These are phyloP conservation scores for Penicillium brevicompactum DNA, from an alignment of 2,329 filamentous ascomycete genomes.

Conservation along the genomic window DNA sequence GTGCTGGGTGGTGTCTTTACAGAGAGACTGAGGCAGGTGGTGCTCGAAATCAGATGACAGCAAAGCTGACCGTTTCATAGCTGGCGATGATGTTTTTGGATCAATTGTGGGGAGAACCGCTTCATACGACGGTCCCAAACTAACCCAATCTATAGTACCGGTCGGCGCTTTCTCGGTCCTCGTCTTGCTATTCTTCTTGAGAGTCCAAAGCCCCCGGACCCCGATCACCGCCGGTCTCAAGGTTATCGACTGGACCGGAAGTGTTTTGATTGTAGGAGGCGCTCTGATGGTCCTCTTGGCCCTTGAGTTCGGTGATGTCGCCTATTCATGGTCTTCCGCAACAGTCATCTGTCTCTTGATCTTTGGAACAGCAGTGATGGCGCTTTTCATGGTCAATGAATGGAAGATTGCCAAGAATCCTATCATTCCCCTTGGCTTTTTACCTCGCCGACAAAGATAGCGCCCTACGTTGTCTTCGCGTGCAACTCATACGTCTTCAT, in stretches of 20 bases:
- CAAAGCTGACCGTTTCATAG: slow-evolving; percentile 31
- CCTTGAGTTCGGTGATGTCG: slow-evolving; percentile 75
- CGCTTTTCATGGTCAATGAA: slow-evolving; percentile 70
- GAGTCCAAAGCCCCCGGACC: slow-evolving; percentile 60
- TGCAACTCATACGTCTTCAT: slow-evolving; percentile 72
- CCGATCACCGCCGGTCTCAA: slow-evolving; percentile 56
- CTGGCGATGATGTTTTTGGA: slow-evolving; percentile 61
- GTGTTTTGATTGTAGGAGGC: slow-evolving; percentile 66
- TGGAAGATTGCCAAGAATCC: slow-evolving; percentile 71
- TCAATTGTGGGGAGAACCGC: slow-evolving; percentile 48
- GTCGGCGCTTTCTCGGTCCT: slow-evolving; percentile 58
- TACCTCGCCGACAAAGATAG: slow-evolving; percentile 59
- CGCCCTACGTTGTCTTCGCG: slow-evolving; percentile 63
- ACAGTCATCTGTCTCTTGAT: slow-evolving; percentile 74
- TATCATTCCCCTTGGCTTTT: slow-evolving; percentile 70
- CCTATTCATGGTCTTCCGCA: slow-evolving; percentile 71
- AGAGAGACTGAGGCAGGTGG: slow-evolving; percentile 33
- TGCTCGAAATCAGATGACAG: not conserved
- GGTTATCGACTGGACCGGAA: slow-evolving; percentile 63
- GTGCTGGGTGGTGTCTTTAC: slow-evolving; percentile 36
- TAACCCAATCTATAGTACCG: slow-evolving; percentile 43
- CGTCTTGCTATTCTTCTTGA: slow-evolving; percentile 58
- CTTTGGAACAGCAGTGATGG: slow-evolving; percentile 64
- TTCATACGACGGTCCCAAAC: not conserved
- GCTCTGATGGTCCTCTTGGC: slow-evolving; percentile 81